These are phyloP conservation scores for Sedum album DNA, from an alignment of 164 flowering plant genomes.

Conservation along the genomic window DNA sequence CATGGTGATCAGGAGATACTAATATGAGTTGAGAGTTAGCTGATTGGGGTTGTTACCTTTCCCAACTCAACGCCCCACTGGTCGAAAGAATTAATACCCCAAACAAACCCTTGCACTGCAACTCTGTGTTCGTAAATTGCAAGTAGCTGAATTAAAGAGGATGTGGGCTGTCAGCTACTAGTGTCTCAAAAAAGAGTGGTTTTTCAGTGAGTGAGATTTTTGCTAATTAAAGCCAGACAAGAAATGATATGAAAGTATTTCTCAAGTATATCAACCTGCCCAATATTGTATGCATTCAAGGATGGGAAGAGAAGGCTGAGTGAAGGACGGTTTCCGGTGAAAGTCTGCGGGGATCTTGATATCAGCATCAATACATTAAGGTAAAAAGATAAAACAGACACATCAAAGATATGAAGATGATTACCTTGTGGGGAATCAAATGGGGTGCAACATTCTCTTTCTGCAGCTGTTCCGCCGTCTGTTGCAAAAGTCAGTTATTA, in stretches of 20 bases:
- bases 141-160: slow-evolving; percentile 55
- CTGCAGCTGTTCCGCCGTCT: slow-evolving; percentile 73
- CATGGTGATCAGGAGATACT: neutral
- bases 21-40: too few relatives aligned
- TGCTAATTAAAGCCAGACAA: too few relatives aligned
- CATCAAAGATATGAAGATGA: slow-evolving; percentile 17
- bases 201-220: too few relatives aligned
- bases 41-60: slow-evolving; percentile 39
- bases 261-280: slow-evolving; percentile 63
- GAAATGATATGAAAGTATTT: too few relatives aligned
- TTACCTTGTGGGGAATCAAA: slow-evolving; percentile 90
- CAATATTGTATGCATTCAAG: slow-evolving; percentile 76
- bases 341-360: slow-evolving; percentile 50
- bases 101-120: slow-evolving; percentile 90
- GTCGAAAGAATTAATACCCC: slow-evolving; percentile 98
- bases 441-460: slow-evolving; percentile 66
- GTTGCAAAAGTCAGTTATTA: neutral
- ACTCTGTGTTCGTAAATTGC: slow-evolving; percentile 95
- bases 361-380: neutral
- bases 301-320: slow-evolving; percentile 80
- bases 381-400: neutral
- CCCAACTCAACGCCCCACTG: slow-evolving; percentile 99
- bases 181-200: neutral
- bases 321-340: slow-evolving; percentile 92
- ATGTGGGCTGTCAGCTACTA: neutral